A percentile compares a stretch with the other conserved stretches of the same genome.
phyloP scores from a whole-genome alignment of 306 rosid genomes.

The Boehmeria nivea region DNA sequence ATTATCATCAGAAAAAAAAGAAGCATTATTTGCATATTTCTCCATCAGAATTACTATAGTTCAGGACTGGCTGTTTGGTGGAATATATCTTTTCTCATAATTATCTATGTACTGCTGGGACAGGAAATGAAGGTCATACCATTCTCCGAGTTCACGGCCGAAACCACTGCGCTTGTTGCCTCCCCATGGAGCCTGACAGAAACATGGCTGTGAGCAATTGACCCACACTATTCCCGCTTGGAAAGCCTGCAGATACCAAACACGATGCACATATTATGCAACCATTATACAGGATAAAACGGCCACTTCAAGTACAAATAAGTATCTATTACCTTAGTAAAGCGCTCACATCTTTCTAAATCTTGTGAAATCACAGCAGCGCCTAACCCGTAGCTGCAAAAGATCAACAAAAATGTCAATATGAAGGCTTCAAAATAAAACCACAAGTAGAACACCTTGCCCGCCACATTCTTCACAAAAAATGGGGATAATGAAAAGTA shows the following conservation, averaged over 20 bases:
- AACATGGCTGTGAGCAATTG: constrained; percentile 97
- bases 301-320: constrained; percentile 3
- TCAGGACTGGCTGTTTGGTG: neutral
- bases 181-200: constrained; percentile 99
- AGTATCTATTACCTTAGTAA: constrained; percentile 56
- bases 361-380: constrained; percentile 89
- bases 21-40: neutral
- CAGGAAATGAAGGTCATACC: constrained; percentile 57
- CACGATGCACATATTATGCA: constrained; percentile 1
- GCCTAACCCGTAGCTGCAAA: constrained; percentile 76
- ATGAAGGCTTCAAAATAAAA: constrained; percentile 15
- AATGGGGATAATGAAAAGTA: too few relatives aligned
- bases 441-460: neutral
- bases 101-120: constrained; percentile 9
- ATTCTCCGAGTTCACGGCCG: constrained; percentile 97
- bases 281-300: neutral
- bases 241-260: constrained; percentile 51
- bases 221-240: constrained; percentile 90
- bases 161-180: constrained; percentile 93
- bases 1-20: too few relatives aligned
- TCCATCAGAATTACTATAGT: neutral
- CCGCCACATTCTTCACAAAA: neutral
- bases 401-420: constrained; percentile 23
- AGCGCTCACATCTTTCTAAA: constrained; percentile 87
- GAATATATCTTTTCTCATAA: neutral